Percentiles rank a stretch among this genome's conserved stretches.
These are phyloP conservation scores for Monilinia vaccinii-corymbosi DNA, from an alignment of 2,329 filamentous ascomycete genomes.

Conservation along the genomic window DNA sequence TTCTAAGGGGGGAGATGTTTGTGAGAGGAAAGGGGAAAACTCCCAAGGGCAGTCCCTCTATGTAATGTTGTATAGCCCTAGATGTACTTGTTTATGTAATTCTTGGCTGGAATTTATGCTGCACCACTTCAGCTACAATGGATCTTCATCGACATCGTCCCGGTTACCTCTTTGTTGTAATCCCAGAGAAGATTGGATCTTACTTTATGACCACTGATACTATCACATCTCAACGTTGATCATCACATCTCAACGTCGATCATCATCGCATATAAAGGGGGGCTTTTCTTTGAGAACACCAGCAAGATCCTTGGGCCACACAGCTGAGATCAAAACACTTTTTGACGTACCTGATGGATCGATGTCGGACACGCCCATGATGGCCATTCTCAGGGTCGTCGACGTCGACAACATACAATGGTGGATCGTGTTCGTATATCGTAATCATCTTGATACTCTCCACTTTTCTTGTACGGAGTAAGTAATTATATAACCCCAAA, in stretches of 20 bases:
- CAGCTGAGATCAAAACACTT: neutral
- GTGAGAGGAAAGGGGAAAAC: neutral
- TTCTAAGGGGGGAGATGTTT: no score
- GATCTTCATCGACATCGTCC: neutral
- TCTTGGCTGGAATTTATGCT: neutral
- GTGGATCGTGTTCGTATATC: constrained; percentile 43
- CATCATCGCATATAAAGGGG: no score
- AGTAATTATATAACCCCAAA: no score
- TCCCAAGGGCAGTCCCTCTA: neutral
- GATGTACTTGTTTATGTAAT: neutral
- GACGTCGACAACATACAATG: constrained; percentile 45
- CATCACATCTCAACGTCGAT: no score
- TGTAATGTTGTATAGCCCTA: neutral
- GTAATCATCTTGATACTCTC: no score
- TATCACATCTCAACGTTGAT: no score
- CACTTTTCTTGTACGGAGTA: no score
- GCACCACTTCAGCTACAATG: neutral
- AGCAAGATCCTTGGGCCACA: neutral
- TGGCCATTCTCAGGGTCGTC: constrained; percentile 20
- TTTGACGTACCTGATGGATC: neutral
- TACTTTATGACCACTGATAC: neutral
- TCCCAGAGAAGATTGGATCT: neutral
- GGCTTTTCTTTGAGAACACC: neutral
- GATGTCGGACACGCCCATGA: neutral
- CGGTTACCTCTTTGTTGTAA: neutral